Base-by-base conservation (phyloP, 148 eudicot genomes). In the Fagopyrum tataricum region DNA sequence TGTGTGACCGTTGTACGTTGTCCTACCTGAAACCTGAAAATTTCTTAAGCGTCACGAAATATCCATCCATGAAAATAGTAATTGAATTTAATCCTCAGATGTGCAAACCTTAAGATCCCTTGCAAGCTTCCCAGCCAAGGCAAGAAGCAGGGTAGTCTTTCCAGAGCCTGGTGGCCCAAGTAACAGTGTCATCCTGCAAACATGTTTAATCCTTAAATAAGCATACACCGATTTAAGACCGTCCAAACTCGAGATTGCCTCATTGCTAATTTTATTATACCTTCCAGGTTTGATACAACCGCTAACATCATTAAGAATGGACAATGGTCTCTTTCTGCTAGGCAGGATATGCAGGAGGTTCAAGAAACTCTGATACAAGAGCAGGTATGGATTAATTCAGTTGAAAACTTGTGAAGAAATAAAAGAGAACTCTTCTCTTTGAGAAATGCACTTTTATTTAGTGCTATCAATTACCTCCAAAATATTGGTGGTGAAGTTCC, bases 131-230 rank as follows among this genome's bases (percentile, higher is more conserved):
- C 66, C 75, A 73, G 75, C 75, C 67, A 73, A 55, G 21, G 75
- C 75, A 31, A 73, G 67, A n/a, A 73, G 64, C 21, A 73, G 21
- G 7, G 75, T 73, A 11, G 75, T 73, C 75, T 73, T 73, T 31
- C 75, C 75, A 13, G 75, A 73, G 2, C 75, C 48, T 0, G 75
- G 75, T 21, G 75, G 75, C 46, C 75, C 75, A 15, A 73, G 21
- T 4, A 73, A 67, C 18, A 73, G 42, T n/a, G 75, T 42, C 21
- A 73, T 52, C 10, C 75, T 73, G 67, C 67, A 41, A 49, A 9
- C 66, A 73, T 8, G 21, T 47, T 62, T 31, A 4, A 26, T 20
- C 37, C 12, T 12, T 31, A 55, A n/a, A 7, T 20, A 7, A 7
- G 10, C 14, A 9, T 14, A 47, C 0, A 8, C 51, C 11, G 14